Percentiles rank a stretch among this genome's conserved stretches.
These are phyloP conservation scores for Leptodontidium sp. DNA, from an alignment of 2,329 filamentous ascomycete species.

Conservation along the genomic window DNA sequence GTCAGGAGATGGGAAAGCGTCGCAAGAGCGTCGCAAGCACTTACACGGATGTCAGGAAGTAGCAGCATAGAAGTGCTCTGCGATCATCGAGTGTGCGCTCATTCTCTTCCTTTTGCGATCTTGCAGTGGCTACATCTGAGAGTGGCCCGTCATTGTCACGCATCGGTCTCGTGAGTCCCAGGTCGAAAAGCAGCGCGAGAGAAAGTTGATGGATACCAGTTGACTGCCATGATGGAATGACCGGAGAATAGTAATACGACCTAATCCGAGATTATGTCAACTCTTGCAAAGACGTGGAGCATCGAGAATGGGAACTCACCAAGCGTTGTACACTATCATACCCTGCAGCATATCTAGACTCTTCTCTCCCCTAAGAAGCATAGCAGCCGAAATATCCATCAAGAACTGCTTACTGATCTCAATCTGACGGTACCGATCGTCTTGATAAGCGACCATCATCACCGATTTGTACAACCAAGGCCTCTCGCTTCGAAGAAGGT, in stretches of 20 bases:
- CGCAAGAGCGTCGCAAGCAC: not conserved
- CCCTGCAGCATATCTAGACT: constrained; percentile 41
- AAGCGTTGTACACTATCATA: constrained; percentile 38
- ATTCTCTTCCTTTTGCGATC: constrained; percentile 20
- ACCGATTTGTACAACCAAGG: constrained; percentile 37
- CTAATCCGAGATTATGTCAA: constrained; percentile 17
- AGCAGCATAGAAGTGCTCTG: constrained; percentile 34
- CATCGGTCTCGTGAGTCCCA: constrained; percentile 35
- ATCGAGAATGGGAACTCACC: constrained; percentile 29
- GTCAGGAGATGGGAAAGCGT: not conserved
- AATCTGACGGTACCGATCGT: constrained; percentile 30
- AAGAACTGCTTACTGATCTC: constrained; percentile 32
- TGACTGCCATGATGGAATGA: constrained; percentile 30
- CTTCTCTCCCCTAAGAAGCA: constrained; percentile 35
- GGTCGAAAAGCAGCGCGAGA: constrained; percentile 36
- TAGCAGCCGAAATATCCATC: constrained; percentile 32
- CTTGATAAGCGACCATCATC: constrained; percentile 30
- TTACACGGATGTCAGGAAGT: constrained; percentile 35
- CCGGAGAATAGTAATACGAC: constrained; percentile 34
- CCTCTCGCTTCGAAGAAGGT: constrained; percentile 29
- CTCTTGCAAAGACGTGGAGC: not conserved
- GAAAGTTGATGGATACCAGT: constrained; percentile 34
- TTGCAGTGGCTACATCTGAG: constrained; percentile 1
- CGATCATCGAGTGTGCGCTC: constrained; percentile 37
- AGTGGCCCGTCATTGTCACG: constrained; percentile 30